These are phyloP conservation scores for Globomyces sp. DNA, from an alignment of 371 early-diverging fungal genomes.

Conservation along the genomic window DNA sequence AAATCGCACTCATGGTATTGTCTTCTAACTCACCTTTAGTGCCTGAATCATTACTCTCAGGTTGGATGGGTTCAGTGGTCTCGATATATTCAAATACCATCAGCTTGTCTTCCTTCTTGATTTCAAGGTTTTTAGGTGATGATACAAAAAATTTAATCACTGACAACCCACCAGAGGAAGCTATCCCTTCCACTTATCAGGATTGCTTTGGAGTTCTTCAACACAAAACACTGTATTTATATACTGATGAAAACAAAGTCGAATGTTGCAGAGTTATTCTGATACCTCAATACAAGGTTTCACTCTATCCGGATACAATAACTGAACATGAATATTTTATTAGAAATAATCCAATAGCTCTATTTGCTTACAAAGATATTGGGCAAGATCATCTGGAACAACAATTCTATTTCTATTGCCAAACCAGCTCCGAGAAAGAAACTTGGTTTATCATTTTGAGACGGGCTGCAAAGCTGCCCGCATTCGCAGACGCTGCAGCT, in stretches of 20 bases:
- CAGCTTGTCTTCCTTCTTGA: conserved; percentile 30
- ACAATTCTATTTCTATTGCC: conserved; percentile 32
- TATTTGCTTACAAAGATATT: conserved; percentile 16
- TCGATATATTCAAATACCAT: conserved; percentile 19
- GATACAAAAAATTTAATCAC: conserved; percentile 16
- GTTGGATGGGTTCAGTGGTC: conserved; percentile 7
- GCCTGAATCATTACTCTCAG: conserved; percentile 17
- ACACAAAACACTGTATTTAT: conserved; percentile 75
- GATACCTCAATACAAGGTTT: conserved; percentile 62
- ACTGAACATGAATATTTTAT: conserved; percentile 26
- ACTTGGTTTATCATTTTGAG: conserved; percentile 77
- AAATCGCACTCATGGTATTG: conserved; percentile 23
- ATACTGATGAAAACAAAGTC: conserved; percentile 75
- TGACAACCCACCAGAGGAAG: conserved; percentile 1
- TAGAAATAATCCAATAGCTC: conserved; percentile 26
- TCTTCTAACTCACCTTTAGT: neutral
- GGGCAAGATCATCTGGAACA: conserved; percentile 1
- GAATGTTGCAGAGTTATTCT: conserved; percentile 77
- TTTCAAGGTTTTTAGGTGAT: conserved; percentile 37
- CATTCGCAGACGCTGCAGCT: conserved; percentile 32
- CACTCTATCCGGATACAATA: conserved; percentile 47
- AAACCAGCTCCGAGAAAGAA: conserved; percentile 71
- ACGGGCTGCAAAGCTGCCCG: conserved; percentile 44
- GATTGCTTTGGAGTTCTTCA: conserved; percentile 68
- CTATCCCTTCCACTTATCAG: neutral